A percentile compares a stretch with the other conserved stretches of the same genome.
Conservation (phyloP, 306 rosid genomes). For the Dicorynia guianensis region DNA sequence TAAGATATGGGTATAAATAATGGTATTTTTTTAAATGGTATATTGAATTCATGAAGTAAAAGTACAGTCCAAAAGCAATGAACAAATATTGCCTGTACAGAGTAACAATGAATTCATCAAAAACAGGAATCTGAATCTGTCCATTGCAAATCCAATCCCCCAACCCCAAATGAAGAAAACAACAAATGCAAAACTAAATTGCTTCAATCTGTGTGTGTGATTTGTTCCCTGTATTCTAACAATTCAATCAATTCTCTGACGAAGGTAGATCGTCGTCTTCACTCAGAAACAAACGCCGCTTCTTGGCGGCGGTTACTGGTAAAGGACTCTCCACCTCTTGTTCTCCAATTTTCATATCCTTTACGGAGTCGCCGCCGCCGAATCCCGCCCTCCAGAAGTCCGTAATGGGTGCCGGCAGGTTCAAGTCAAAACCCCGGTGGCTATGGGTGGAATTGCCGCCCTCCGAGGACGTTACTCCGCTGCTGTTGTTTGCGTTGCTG, state of each 20-base stretch:
- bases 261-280: conserved; percentile 30
- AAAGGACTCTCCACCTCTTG: conserved; percentile 92
- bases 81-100: conserved; percentile 68
- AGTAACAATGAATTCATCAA: conserved; percentile 27
- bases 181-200: conserved; percentile 21
- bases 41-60: conserved; percentile 35
- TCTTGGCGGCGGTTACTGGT: conserved; percentile 59
- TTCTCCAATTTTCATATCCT: conserved; percentile 47
- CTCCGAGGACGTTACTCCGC: conserved; percentile 55
- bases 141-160: not conserved
- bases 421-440: conserved; percentile 75
- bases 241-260: conserved; percentile 31
- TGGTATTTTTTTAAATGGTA: conserved; percentile 11
- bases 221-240: conserved; percentile 12
- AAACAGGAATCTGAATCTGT: conserved; percentile 39
- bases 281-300: conserved; percentile 56
- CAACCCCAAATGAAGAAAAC: not conserved
- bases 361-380: not conserved
- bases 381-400: conserved; percentile 60
- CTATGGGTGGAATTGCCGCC: conserved; percentile 62
- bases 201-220: conserved; percentile 29
- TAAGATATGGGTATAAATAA: not conserved
- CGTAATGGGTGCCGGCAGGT: conserved; percentile 75
- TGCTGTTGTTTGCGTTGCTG: conserved; percentile 42
- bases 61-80: conserved; percentile 49